Evolutionary conservation across 78 protist genomes (phyloP), one percentile per base, ranked within the genome.

Genomic region (Mantamonas sphyraenae): DNA sequence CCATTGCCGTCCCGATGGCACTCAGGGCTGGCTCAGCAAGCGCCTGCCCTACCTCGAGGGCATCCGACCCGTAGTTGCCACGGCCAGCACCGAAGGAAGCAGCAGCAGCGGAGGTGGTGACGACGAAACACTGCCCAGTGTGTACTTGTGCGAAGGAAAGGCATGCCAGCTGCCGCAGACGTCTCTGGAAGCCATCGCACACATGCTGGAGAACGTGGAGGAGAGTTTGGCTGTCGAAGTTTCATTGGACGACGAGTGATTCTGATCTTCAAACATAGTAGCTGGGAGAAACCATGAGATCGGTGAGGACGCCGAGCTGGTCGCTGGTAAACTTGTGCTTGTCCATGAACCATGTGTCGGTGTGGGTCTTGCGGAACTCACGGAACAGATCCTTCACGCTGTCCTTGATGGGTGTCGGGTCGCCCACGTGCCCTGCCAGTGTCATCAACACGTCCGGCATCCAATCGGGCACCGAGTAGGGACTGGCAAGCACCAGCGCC

Each of bases 321-420:
- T 84, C 85, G 37, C 75, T 80, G 37, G 76, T 51, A 50, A 84
- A 84, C 30, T n/a, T 0, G 24, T 17, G 10, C 72, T 79, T 75
- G 62, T 45, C 42, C 4, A 26, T 56, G 55, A 60, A 71, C 89
- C 89, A 84, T 22, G 51, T 64, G 50, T 84, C 89, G 22, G 56
- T 76, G 28, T 84, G 89, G 2, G 83, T 79, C 45, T 76, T 69
- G 78, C 89, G 47, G 62, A 84, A 84, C 31, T 77, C 79, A 2
- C 64, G n/a, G 33, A 76, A 68, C 22, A n/a, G n/a, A n/a, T n/a
- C n/a, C n/a, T 47, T 47, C 53, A 19, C 0, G 34, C 50, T 8
- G 12, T 66, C 67, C 37, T 31, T 42, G 2, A 83, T 69, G 39
- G 86, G 80, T 26, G 2, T 65, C 33, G 77, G 75, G 68, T 81